Percentiles rank a stretch among this genome's conserved stretches.
These are phyloP conservation scores for Myriosclerotinia duriaeana DNA, from an alignment of 2,329 filamentous ascomycete species.

Conservation along the genomic window DNA sequence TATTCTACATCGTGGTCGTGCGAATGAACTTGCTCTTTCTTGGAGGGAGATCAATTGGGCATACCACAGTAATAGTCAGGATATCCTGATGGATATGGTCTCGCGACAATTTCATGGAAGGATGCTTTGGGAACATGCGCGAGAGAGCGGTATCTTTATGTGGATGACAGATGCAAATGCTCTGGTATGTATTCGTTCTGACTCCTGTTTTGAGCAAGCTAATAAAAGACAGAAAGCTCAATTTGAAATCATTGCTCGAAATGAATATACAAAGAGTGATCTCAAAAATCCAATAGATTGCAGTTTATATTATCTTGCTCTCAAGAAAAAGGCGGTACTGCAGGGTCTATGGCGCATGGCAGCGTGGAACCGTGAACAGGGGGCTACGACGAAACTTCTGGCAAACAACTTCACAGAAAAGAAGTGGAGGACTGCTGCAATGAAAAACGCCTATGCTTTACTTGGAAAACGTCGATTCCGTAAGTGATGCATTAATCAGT, in stretches of 20 bases:
- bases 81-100: constrained; percentile 83
- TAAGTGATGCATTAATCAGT: constrained; percentile 43
- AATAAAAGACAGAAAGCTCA: constrained; percentile 59
- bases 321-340: constrained; percentile 86
- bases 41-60: constrained; percentile 86
- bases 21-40: constrained; percentile 63
- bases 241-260: constrained; percentile 87
- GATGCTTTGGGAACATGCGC: constrained; percentile 80
- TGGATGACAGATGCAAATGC: constrained; percentile 80
- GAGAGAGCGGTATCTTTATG: constrained; percentile 88
- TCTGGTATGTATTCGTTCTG: constrained; percentile 57
- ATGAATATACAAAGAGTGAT: constrained; percentile 87
- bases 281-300: constrained; percentile 89
- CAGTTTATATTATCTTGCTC: constrained; percentile 84
- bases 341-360: constrained; percentile 95
- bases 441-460: constrained; percentile 95
- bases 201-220: constrained; percentile 16
- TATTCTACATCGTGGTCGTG: constrained; percentile 65
- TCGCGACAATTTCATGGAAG: constrained; percentile 74
- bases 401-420: constrained; percentile 88
- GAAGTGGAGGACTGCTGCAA: constrained; percentile 82
- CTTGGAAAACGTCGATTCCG: constrained; percentile 87
- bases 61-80: constrained; percentile 80
- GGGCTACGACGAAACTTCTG: constrained; percentile 73
- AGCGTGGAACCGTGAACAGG: constrained; percentile 82